phyloP scores from a whole-genome alignment of 768 basidiomycete species.

The Rhodotorula graminis region DNA sequence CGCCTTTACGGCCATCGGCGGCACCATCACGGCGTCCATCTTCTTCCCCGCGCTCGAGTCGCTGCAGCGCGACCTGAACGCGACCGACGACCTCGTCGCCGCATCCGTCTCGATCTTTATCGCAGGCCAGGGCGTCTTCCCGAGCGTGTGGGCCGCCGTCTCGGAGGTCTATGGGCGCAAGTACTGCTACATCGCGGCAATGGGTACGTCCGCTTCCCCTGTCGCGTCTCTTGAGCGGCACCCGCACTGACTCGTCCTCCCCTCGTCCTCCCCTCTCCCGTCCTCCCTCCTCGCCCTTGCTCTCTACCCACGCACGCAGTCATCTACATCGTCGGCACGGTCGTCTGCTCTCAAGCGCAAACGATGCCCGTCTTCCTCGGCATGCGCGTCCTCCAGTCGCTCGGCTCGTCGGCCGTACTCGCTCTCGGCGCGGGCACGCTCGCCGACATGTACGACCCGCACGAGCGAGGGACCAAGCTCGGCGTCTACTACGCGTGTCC shows the following conservation, averaged over 20 bases:
- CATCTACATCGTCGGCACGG: slow-evolving; percentile 55
- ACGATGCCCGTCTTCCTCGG: slow-evolving; percentile 60
- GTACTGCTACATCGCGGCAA: slow-evolving; percentile 49
- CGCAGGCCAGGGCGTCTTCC: slow-evolving; percentile 60
- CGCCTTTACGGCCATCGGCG: slow-evolving; percentile 26
- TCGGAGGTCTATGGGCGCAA: slow-evolving; percentile 74
- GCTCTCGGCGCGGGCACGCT: slow-evolving; percentile 71
- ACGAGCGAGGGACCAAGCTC: slow-evolving; percentile 70
- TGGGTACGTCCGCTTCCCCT: not conserved
- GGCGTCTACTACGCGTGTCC: slow-evolving; percentile 62
- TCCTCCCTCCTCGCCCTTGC: slow-evolving; percentile 48
- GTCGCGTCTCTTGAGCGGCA: too few species aligned
- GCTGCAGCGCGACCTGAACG: slow-evolving; percentile 52
- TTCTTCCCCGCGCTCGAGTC: slow-evolving; percentile 37
- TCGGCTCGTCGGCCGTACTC: slow-evolving; percentile 64
- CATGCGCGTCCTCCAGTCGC: slow-evolving; percentile 65
- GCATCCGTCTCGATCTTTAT: slow-evolving; percentile 69
- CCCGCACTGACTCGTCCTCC: too few species aligned
- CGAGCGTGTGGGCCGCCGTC: slow-evolving; percentile 63
- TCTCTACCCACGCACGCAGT: slow-evolving; percentile 47
- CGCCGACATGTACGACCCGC: slow-evolving; percentile 55
- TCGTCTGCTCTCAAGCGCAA: slow-evolving; percentile 57
- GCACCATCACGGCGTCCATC: slow-evolving; percentile 29
- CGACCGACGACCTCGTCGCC: slow-evolving; percentile 61
- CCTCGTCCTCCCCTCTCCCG: too few species aligned